These are phyloP conservation scores for Diutina sp. DNA, from an alignment of 1,139 yeast species.

Conservation along the genomic window DNA sequence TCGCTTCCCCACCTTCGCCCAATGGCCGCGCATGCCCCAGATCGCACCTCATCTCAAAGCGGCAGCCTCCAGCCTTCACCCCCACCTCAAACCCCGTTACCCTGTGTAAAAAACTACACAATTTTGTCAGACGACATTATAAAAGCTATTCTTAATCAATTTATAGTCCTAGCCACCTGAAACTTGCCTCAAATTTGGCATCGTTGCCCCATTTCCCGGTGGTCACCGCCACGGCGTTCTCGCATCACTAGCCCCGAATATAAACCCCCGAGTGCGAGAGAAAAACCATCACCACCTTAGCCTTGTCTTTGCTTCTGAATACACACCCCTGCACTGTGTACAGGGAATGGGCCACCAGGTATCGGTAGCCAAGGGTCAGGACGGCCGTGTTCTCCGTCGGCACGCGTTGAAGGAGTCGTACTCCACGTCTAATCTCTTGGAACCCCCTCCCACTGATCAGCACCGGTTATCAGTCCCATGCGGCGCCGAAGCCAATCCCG, in stretches of 20 bases:
- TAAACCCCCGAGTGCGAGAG: background rate
- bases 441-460: background rate
- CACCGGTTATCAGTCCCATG: background rate
- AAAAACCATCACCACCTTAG: background rate
- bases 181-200: too few relatives aligned
- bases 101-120: too few relatives aligned
- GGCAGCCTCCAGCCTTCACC: too few relatives aligned
- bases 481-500: background rate
- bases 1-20: background rate
- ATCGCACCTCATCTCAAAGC: background rate
- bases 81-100: background rate
- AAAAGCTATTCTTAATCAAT: too few relatives aligned
- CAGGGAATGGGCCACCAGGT: conserved; percentile 1
- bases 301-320: background rate
- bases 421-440: background rate
- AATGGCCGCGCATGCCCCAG: background rate
- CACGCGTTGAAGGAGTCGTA: background rate
- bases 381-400: background rate
- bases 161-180: too few relatives aligned
- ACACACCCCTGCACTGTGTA: background rate
- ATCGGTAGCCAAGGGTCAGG: background rate
- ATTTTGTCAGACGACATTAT: too few relatives aligned
- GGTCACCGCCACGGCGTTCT: too few relatives aligned
- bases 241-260: background rate
- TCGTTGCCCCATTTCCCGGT: too few relatives aligned